Base-by-base conservation (phyloP, 164 flowering plant species). In the Houttuynia cordata region DNA sequence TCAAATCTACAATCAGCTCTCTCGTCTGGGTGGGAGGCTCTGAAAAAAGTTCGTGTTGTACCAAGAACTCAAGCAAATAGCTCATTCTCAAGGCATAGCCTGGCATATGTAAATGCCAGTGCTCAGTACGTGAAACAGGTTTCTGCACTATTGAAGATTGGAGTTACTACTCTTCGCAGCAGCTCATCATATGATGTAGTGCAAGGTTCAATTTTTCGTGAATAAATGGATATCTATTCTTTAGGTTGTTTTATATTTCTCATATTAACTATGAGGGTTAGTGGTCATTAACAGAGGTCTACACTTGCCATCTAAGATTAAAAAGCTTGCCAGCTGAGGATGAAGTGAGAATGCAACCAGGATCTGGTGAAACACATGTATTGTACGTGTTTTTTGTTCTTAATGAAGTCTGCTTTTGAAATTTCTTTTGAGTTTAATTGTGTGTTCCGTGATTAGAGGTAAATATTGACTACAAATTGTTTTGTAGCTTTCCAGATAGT, bases 361-460 rank as follows among this genome's bases (percentile, higher is more conserved):
- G 98, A 63, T 88, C 98, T 56, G 81, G 89, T 54, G 98, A 91
- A 76, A 75, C 84, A 22, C 98, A 87, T 74, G 80, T 91, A 34
- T 91, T 91, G 98, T 91, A 91, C 62, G 95, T 66, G 8, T 45
- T 49, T 40, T 34, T 30, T 24, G 22, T 47, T n/a, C 25, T 14
- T 17, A 18, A 41, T 40, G 20, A 0, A 52, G 25, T 24, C 9
- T 24, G 40, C 15, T 47, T 45, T 30, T 17, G 13, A 19, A 1
- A 34, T 25, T 42, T 40, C 15, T 53, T 47, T 54, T 18, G 8
- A 23, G 17, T 14, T 45, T 45, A 0, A 12, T 45, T 10, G 49
- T 45, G 17, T 12, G 14, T 10, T 17, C 9, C 49, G 8, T 8
- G 12, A 12, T 3, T 30, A 30, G 37, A 30, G 37, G 49, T 45